These are phyloP conservation scores for Yamadazyma jaroonii DNA, from an alignment of 1,139 yeast genomes.

Conservation along the genomic window DNA sequence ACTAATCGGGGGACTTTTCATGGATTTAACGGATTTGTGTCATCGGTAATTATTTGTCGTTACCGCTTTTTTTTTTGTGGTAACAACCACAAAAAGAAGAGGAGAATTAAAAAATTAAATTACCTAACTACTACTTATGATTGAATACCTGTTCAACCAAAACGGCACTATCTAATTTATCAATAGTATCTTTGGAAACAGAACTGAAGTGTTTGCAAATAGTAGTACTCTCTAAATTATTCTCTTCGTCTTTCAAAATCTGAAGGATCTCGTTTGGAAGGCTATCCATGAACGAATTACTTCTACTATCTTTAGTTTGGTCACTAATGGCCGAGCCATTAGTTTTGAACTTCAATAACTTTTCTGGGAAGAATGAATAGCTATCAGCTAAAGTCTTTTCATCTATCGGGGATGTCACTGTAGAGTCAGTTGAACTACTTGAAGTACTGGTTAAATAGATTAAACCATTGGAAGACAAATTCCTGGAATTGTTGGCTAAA, in stretches of 20 bases:
- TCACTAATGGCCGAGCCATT: constrained; percentile 5
- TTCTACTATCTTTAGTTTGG: constrained; percentile 4
- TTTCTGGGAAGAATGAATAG: constrained; percentile 20
- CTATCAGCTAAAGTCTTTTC: constrained; percentile 14
- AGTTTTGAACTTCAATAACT: constrained; percentile 14
- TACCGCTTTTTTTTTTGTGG: too few relatives aligned
- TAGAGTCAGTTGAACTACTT: constrained; percentile 1
- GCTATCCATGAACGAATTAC: background rate
- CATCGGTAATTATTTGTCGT: too few relatives aligned
- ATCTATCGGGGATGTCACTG: constrained; percentile 12
- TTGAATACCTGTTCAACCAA: constrained; percentile 6
- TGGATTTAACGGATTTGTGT: too few relatives aligned
- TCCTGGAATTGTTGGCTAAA: constrained; percentile 43
- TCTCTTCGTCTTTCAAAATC: constrained; percentile 11
- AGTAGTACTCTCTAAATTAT: background rate
- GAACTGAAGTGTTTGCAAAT: constrained; percentile 6
- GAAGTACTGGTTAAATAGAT: constrained; percentile 9
- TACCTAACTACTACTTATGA: background rate
- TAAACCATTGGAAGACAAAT: constrained; percentile 9
- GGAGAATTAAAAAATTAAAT: too few relatives aligned
- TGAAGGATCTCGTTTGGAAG: constrained; percentile 14
- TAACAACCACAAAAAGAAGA: too few relatives aligned
- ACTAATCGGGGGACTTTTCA: too few relatives aligned
- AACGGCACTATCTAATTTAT: constrained; percentile 5
- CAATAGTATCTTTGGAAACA: constrained; percentile 7